Conservation (phyloP, 2,329 filamentous ascomycete genomes). For the Chrysoporthe cubensis region DNA sequence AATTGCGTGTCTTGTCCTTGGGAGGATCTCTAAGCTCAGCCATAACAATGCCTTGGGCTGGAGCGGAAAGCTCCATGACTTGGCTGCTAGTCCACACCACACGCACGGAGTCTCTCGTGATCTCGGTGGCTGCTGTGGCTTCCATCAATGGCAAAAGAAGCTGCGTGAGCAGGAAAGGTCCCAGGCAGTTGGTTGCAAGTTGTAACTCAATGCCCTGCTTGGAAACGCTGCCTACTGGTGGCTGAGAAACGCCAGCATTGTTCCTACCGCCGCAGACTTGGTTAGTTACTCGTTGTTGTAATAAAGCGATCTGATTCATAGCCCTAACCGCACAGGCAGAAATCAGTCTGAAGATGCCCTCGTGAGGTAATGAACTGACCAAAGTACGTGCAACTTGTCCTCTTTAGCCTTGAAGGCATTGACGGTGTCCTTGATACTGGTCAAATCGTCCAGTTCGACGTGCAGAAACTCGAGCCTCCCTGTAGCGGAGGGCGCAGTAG, state of each 20-base stretch:
- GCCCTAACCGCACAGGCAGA: no score
- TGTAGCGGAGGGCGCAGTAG: slow-evolving; percentile 35
- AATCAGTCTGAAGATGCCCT: no score
- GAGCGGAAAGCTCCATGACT: slow-evolving; percentile 30
- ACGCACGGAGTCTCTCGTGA: slow-evolving; percentile 18
- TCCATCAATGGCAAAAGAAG: slow-evolving; percentile 13
- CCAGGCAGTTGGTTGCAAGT: slow-evolving; percentile 13
- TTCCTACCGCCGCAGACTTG: slow-evolving; percentile 33
- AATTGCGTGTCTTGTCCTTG: slow-evolving; percentile 26
- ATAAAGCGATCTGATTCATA: not conserved
- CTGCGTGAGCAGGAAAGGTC: slow-evolving; percentile 12
- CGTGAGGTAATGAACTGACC: not conserved
- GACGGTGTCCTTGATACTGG: slow-evolving; percentile 32
- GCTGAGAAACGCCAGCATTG: slow-evolving; percentile 41
- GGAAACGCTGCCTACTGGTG: slow-evolving; percentile 1
- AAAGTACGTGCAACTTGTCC: slow-evolving; percentile 40
- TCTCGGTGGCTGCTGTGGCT: not conserved
- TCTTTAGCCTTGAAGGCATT: slow-evolving; percentile 31
- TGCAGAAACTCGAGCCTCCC: slow-evolving; percentile 40
- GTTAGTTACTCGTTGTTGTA: not conserved
- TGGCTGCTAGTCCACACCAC: slow-evolving; percentile 32
- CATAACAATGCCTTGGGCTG: slow-evolving; percentile 29
- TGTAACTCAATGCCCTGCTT: slow-evolving; percentile 19
- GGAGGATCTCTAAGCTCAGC: slow-evolving; percentile 29
- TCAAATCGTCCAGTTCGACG: slow-evolving; percentile 37